These are phyloP conservation scores for Calamus simplicifolius DNA, from an alignment of 176 grass and related monocot species.

Conservation along the genomic window DNA sequence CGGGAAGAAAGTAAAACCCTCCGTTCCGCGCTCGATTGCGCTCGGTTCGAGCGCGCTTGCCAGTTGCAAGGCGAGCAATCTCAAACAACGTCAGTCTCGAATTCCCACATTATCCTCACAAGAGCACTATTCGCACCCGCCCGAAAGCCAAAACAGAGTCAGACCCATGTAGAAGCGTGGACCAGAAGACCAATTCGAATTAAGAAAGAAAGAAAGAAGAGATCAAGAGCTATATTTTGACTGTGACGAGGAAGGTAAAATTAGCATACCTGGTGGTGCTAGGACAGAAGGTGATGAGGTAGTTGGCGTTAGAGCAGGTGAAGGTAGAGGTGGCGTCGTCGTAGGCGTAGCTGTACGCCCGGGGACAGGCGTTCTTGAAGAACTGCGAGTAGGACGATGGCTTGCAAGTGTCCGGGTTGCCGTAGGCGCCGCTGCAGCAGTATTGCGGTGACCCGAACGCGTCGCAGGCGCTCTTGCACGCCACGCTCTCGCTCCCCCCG, in stretches of 20 bases:
- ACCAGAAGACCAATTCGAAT: background rate
- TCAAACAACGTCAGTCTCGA: too few relatives aligned
- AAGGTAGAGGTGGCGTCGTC: conserved; percentile 17
- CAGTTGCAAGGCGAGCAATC: too few relatives aligned
- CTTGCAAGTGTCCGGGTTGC: conserved; percentile 2
- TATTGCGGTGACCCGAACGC: conserved; percentile 8
- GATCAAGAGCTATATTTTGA: too few relatives aligned
- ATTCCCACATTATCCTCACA: too few relatives aligned
- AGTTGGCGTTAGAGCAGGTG: conserved; percentile 7
- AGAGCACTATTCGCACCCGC: too few relatives aligned
- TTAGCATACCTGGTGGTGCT: conserved; percentile 6
- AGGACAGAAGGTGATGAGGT: conserved; percentile 11
- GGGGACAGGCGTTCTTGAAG: conserved; percentile 13
- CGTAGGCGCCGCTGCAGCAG: conserved; percentile 14
- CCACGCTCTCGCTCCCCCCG: conserved; percentile 11
- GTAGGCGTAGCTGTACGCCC: conserved; percentile 15
- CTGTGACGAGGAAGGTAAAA: too few relatives aligned
- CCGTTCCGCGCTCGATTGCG: too few relatives aligned
- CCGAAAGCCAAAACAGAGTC: too few relatives aligned
- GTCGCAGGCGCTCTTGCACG: conserved; percentile 11
- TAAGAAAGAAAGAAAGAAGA: background rate
- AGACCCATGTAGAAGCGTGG: too few relatives aligned
- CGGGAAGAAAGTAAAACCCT: too few relatives aligned
- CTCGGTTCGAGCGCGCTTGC: too few relatives aligned
- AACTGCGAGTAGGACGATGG: conserved; percentile 16